Evolutionary conservation across 2,329 filamentous ascomycete genomes (phyloP).

Genomic region (Diaporthe vexans): DNA sequence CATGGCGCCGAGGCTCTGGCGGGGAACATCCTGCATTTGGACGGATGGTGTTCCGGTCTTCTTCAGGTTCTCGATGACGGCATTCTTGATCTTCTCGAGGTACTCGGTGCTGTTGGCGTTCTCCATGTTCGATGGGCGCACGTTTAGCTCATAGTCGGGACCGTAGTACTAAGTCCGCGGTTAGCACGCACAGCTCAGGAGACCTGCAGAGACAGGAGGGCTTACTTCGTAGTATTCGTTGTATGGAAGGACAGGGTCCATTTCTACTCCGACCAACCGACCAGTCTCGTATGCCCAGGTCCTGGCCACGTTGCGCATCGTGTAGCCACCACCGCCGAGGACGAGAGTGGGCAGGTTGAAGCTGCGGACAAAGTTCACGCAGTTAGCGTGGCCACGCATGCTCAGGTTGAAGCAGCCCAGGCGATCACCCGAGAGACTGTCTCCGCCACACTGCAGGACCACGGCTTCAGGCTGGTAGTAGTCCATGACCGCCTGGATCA

Average conservation of each 20-base stretch:
- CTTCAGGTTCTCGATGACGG: constrained; percentile 87
- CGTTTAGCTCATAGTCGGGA: constrained; percentile 90
- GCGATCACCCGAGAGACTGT: constrained; percentile 93
- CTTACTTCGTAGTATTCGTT: constrained; percentile 92
- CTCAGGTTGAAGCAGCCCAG: constrained; percentile 98
- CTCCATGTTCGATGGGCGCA: constrained; percentile 88
- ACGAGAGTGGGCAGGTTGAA: constrained; percentile 90
- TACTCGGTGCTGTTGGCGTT: constrained; percentile 90
- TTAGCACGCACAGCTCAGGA: background rate
- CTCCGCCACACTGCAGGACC: constrained; percentile 95
- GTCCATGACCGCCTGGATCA: constrained; percentile 87
- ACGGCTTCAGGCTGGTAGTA: constrained; percentile 93
- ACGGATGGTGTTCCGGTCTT: constrained; percentile 92
- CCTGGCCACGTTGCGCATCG: constrained; percentile 94
- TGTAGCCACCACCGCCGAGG: constrained; percentile 95
- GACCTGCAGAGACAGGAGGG: background rate
- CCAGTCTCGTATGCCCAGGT: constrained; percentile 99
- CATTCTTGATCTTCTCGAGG: constrained; percentile 83
- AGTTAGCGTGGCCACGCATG: constrained; percentile 95
- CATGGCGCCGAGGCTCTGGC: constrained; percentile 70
- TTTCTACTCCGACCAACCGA: constrained; percentile 84
- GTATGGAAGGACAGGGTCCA: constrained; percentile 88
- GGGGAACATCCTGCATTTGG: constrained; percentile 85
- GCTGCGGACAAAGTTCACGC: constrained; percentile 90
- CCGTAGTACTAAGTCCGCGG: constrained; percentile 81